Evolutionary conservation across 2,329 filamentous ascomycete species (phyloP).

Genomic region (Claviceps paspali): DNA sequence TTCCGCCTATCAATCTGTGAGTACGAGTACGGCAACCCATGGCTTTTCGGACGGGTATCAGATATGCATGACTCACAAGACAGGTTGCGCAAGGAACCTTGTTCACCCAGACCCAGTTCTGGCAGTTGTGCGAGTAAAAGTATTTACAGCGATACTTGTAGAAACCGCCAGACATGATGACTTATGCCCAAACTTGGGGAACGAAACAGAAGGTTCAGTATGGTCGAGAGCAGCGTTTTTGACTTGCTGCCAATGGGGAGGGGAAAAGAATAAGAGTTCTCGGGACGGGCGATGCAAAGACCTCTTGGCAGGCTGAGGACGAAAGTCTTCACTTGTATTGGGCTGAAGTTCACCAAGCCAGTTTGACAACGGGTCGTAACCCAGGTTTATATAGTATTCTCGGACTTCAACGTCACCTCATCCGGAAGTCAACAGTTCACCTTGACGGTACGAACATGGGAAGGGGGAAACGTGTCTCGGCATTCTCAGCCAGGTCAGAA

Average conservation of each 20-base stretch:
- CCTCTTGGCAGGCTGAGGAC: not conserved
- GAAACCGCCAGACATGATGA: slow-evolving; percentile 23
- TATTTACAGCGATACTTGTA: slow-evolving; percentile 42
- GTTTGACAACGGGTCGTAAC: not conserved
- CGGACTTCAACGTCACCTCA: not conserved
- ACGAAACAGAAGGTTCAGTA: not conserved
- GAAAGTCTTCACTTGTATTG: not conserved
- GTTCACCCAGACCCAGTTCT: slow-evolving; percentile 39
- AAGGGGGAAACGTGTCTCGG: not conserved
- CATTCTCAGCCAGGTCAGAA: slow-evolving; percentile 3
- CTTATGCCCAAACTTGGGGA: not conserved
- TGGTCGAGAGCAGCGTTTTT: too few species aligned
- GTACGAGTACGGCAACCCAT: not conserved
- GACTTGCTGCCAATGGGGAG: not conserved
- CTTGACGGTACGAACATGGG: not conserved
- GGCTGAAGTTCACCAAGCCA: not conserved
- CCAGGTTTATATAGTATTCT: slow-evolving; percentile 1
- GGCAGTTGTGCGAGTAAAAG: slow-evolving; percentile 35
- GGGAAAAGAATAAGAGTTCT: not conserved
- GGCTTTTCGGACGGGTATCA: slow-evolving; percentile 33
- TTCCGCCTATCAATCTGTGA: slow-evolving; percentile 24
- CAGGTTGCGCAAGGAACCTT: slow-evolving; percentile 33
- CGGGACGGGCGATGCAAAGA: not conserved
- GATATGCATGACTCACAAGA: slow-evolving; percentile 24
- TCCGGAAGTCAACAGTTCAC: too few species aligned